A percentile compares a stretch with the other conserved stretches of the same genome.
Evolutionary conservation across 2,329 filamentous ascomycete species (phyloP).

Genomic region (Phaeophleospora eucalypticola): DNA sequence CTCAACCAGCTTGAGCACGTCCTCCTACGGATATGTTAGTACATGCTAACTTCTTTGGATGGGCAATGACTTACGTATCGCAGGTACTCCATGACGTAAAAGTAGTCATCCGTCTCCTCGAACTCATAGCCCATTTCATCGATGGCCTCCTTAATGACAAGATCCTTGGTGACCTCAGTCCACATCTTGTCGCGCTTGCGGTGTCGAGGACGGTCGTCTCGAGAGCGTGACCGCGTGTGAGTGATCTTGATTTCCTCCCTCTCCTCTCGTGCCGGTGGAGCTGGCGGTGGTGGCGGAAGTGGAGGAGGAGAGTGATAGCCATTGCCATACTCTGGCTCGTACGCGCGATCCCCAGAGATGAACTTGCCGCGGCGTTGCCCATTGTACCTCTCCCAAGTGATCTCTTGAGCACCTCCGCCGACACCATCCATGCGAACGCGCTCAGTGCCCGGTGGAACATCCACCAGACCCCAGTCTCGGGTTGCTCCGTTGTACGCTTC

Average conservation of each 20-base stretch:
- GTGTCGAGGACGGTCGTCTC: constrained; percentile 13
- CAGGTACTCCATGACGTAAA: constrained; percentile 89
- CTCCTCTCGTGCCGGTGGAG: constrained; percentile 29
- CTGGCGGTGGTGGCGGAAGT: constrained; percentile 24
- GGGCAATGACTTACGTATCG: constrained; percentile 64
- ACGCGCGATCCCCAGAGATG: constrained; percentile 60
- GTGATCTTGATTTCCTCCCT: constrained; percentile 45
- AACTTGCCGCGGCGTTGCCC: constrained; percentile 73
- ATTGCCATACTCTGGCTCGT: constrained; percentile 42
- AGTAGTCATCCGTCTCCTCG: constrained; percentile 85
- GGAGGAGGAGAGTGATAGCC: constrained; percentile 17
- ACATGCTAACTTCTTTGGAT: not conserved
- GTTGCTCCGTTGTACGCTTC: constrained; percentile 72
- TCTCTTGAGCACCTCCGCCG: constrained; percentile 70
- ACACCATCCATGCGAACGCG: constrained; percentile 76
- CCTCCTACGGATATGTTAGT: constrained; percentile 57
- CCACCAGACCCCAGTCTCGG: constrained; percentile 74
- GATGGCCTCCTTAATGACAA: constrained; percentile 82
- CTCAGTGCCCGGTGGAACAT: constrained; percentile 79
- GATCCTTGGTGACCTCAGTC: constrained; percentile 95
- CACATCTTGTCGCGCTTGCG: constrained; percentile 58
- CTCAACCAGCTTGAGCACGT: constrained; percentile 78
- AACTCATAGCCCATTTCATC: constrained; percentile 80
- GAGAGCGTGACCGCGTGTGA: constrained; percentile 13
- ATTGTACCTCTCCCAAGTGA: constrained; percentile 75